A percentile compares a stretch with the other conserved stretches of the same genome.
phyloP scores from a whole-genome alignment of 352 stramenopile genomes.

The Phytophthora hybrid region DNA sequence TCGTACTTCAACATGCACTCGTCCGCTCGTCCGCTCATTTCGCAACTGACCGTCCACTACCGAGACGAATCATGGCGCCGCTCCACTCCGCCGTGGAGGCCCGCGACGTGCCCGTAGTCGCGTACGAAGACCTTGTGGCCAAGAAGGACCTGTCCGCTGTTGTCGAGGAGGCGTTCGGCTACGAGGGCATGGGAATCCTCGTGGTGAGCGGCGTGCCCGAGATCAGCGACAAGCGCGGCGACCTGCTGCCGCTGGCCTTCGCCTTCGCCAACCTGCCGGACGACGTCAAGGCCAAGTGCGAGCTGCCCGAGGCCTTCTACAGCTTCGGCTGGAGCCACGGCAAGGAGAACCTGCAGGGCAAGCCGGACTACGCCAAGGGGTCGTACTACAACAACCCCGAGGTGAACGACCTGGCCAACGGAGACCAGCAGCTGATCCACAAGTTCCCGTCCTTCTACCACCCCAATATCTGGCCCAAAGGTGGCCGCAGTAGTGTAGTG shows the following conservation, averaged over 20 bases:
- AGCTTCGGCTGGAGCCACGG: constrained; percentile 97
- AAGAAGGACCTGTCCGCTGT: constrained; percentile 54
- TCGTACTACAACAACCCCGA: constrained; percentile 98
- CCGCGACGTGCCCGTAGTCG: constrained; percentile 60
- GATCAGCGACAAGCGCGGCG: constrained; percentile 72
- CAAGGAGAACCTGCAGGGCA: constrained; percentile 95
- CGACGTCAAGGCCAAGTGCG: constrained; percentile 82
- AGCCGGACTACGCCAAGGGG: constrained; percentile 94
- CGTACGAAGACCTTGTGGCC: constrained; percentile 31
- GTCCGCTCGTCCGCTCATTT: constrained; percentile 26
- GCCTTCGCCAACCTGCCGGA: constrained; percentile 83
- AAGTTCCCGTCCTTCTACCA: constrained; percentile 93
- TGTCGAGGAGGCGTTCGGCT: constrained; percentile 89
- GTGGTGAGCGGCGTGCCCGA: constrained; percentile 89
- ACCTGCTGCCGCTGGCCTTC: constrained; percentile 90
- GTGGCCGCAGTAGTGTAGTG: constrained; percentile 8
- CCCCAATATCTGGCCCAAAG: constrained; percentile 94
- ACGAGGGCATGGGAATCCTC: constrained; percentile 92
- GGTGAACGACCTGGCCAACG: constrained; percentile 83
- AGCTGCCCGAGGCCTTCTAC: constrained; percentile 92
- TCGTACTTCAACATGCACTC: neutral
- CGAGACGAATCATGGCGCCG: constrained; percentile 9
- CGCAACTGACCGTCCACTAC: constrained; percentile 11
- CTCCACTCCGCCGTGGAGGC: constrained; percentile 29
- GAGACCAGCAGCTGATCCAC: constrained; percentile 78